Conservation (phyloP, 1,139 yeast genomes). For the Candida smagusa region DNA sequence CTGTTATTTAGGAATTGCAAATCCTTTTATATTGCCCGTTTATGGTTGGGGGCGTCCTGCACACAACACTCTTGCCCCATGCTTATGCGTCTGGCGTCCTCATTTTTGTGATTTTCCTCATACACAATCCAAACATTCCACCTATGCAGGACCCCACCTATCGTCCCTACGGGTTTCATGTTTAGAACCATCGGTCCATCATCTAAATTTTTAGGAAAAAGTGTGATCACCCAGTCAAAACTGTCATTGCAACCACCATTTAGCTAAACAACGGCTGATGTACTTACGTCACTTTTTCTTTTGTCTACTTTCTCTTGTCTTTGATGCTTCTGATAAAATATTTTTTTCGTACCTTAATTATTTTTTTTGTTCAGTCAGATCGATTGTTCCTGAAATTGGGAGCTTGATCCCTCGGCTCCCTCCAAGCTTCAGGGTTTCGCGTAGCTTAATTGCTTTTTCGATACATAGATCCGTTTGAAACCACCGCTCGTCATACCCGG, state of each 20-base stretch:
- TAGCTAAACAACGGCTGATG: neutral
- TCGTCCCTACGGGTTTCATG: neutral
- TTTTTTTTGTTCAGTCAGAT: neutral
- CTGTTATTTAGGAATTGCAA: slow-evolving; percentile 1
- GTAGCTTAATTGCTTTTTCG: too few relatives aligned
- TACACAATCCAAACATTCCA: neutral
- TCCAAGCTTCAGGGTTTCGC: too few relatives aligned
- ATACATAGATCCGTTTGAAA: too few relatives aligned
- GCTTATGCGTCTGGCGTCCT: neutral
- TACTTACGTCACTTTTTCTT: neutral
- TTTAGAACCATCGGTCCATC: too few relatives aligned
- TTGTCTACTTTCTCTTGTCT: neutral
- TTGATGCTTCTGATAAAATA: too few relatives aligned
- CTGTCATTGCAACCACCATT: neutral
- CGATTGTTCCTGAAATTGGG: neutral
- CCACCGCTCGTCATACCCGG: too few relatives aligned
- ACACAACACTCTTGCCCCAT: neutral
- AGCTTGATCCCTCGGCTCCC: neutral
- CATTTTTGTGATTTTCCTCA: neutral
- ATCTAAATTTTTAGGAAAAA: too few relatives aligned
- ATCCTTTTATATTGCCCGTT: slow-evolving; percentile 2
- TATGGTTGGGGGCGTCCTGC: neutral
- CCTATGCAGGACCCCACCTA: neutral
- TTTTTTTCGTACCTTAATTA: slow-evolving; percentile 1
- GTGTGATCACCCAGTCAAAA: neutral